These are phyloP conservation scores for Colletotrichum eremochloae DNA, from an alignment of 2,329 filamentous ascomycete species.

Conservation along the genomic window DNA sequence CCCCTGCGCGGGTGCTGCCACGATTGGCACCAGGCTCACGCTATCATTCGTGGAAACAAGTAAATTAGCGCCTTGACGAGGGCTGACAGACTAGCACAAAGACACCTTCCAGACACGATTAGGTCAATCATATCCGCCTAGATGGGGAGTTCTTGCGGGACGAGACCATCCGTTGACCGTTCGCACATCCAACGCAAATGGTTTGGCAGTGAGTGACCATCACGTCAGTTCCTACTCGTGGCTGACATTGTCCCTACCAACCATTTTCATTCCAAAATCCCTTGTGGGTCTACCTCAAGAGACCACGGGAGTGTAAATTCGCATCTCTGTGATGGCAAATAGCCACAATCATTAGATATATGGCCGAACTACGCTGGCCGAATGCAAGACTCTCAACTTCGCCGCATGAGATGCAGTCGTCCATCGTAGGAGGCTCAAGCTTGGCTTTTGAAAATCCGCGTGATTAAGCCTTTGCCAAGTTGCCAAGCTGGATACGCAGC, in stretches of 20 bases:
- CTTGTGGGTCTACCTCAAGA: too few species aligned
- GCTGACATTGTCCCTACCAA: too few species aligned
- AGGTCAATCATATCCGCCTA: background rate
- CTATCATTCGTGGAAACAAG: background rate
- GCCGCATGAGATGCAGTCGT: background rate
- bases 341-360: background rate
- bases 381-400: too few species aligned
- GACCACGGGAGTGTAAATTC: too few species aligned
- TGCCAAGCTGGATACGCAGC: constrained; percentile 24
- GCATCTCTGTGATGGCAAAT: background rate
- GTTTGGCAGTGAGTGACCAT: background rate
- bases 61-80: background rate
- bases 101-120: constrained; percentile 2
- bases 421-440: constrained; percentile 1
- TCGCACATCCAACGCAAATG: background rate
- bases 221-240: too few species aligned
- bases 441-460: constrained; percentile 1
- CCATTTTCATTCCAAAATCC: too few species aligned
- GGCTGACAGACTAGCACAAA: background rate
- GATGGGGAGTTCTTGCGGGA: background rate
- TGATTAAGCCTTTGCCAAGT: constrained; percentile 32
- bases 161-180: background rate
- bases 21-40: background rate
- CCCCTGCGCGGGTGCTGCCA: background rate
- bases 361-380: background rate